Percentiles rank a stretch among this genome's conserved stretches.
Conservation (phyloP, 306 rosid species). For the Begonia peltatifolia region DNA sequence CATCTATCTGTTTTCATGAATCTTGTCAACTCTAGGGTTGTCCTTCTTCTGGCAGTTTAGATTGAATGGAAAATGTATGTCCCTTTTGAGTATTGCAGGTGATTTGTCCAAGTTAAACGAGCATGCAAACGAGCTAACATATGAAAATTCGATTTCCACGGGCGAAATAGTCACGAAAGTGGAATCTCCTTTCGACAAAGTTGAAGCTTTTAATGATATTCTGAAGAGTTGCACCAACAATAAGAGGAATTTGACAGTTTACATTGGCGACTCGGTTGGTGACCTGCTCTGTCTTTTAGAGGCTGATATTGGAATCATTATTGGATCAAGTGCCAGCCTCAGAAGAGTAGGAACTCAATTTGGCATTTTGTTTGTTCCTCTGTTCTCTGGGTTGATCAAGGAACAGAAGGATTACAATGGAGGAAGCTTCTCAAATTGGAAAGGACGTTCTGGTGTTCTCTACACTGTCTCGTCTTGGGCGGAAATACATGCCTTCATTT, state of each 20-base stretch:
- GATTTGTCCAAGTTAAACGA: constrained; percentile 47
- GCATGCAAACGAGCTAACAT: constrained; percentile 76
- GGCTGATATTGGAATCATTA: constrained; percentile 89
- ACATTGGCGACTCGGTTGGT: constrained; percentile 89
- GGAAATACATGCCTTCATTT: constrained; percentile 89
- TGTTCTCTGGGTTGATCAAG: constrained; percentile 58
- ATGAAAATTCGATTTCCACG: constrained; percentile 59
- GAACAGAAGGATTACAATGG: constrained; percentile 51
- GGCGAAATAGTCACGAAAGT: constrained; percentile 74
- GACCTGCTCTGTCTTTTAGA: constrained; percentile 89
- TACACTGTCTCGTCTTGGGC: constrained; percentile 89
- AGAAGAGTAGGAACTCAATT: constrained; percentile 53
- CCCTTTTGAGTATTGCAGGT: constrained; percentile 24
- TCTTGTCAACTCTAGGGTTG: no score
- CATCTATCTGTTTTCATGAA: no score
- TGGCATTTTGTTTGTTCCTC: constrained; percentile 73
- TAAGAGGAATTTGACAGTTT: constrained; percentile 48
- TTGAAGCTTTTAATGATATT: constrained; percentile 42
- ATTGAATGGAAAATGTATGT: no score
- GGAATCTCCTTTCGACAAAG: constrained; percentile 87
- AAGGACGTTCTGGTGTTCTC: constrained; percentile 67
- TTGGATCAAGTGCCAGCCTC: constrained; percentile 89
- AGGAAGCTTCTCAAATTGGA: constrained; percentile 51
- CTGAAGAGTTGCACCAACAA: constrained; percentile 26
- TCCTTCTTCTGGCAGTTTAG: no score